A percentile compares a stretch with the other conserved stretches of the same genome.
phyloP scores from a whole-genome alignment of 2,329 filamentous ascomycete genomes.

The Fusarium denticulatum region DNA sequence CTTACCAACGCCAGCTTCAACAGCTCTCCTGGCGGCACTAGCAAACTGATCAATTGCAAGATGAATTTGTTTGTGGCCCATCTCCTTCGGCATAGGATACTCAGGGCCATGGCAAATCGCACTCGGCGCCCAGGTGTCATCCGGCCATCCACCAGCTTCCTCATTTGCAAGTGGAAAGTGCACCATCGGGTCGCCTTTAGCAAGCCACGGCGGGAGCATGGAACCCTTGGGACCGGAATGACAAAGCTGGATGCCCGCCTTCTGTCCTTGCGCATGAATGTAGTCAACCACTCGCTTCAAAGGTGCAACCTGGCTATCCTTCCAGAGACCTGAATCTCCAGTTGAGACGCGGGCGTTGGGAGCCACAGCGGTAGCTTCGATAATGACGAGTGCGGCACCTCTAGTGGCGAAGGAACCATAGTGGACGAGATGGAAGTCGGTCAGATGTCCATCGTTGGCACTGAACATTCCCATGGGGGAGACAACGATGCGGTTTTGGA shows the following conservation, averaged over 20 bases:
- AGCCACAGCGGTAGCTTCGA: background rate
- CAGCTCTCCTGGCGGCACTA: background rate
- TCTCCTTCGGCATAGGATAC: background rate
- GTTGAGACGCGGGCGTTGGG: background rate
- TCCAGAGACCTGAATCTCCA: background rate
- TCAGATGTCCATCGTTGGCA: background rate
- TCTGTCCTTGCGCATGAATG: background rate
- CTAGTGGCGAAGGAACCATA: background rate
- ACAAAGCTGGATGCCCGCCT: background rate
- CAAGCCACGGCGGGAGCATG: background rate
- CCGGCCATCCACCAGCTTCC: background rate
- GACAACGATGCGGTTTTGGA: background rate
- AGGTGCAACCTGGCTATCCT: background rate
- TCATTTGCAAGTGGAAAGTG: background rate
- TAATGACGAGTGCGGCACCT: background rate
- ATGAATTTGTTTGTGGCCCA: background rate
- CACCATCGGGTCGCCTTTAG: background rate
- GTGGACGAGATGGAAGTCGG: background rate
- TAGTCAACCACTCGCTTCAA: background rate
- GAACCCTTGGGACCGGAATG: background rate
- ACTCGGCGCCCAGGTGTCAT: background rate
- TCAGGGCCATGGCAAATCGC: background rate
- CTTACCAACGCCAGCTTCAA: background rate
- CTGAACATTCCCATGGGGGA: constrained; percentile 1
- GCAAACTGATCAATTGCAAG: background rate